phyloP scores from a whole-genome alignment of 2,329 filamentous ascomycete species.

The Penicillium frequentans region DNA sequence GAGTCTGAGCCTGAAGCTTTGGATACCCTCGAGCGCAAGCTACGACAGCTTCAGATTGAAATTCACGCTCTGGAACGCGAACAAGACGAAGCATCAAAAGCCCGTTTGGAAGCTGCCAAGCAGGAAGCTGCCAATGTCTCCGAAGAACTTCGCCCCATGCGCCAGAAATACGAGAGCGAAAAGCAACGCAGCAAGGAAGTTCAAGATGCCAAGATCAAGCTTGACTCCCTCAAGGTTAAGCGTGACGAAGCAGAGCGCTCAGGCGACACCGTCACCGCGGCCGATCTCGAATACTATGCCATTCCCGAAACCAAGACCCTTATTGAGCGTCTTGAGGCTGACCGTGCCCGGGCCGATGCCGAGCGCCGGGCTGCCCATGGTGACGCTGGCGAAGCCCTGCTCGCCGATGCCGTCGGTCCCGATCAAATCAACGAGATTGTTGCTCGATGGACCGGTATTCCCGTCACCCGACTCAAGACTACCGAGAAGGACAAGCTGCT shows the following conservation, averaged over 20 bases:
- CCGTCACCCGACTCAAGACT: conserved; percentile 88
- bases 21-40: conserved; percentile 86
- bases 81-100: conserved; percentile 88
- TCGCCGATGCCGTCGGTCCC: conserved; percentile 90
- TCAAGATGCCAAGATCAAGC: conserved; percentile 91
- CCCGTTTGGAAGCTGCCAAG: conserved; percentile 77
- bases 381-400: conserved; percentile 65
- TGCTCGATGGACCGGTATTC: conserved; percentile 95
- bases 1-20: conserved; percentile 96
- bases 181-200: conserved; percentile 88
- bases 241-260: conserved; percentile 88
- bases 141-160: conserved; percentile 86
- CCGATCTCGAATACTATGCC: conserved; percentile 94
- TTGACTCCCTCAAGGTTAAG: conserved; percentile 88
- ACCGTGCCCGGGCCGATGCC: conserved; percentile 77
- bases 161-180: conserved; percentile 94
- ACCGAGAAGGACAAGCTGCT: conserved; percentile 98
- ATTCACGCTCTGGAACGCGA: conserved; percentile 93
- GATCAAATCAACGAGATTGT: conserved; percentile 99
- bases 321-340: conserved; percentile 78
- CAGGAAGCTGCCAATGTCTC: conserved; percentile 92
- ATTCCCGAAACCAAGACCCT: conserved; percentile 85
- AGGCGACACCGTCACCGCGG: conserved; percentile 80
- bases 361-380: conserved; percentile 58
- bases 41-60: conserved; percentile 92